phyloP scores from a whole-genome alignment of 2,329 filamentous ascomycete genomes.

The Diaporthe vaccinii region DNA sequence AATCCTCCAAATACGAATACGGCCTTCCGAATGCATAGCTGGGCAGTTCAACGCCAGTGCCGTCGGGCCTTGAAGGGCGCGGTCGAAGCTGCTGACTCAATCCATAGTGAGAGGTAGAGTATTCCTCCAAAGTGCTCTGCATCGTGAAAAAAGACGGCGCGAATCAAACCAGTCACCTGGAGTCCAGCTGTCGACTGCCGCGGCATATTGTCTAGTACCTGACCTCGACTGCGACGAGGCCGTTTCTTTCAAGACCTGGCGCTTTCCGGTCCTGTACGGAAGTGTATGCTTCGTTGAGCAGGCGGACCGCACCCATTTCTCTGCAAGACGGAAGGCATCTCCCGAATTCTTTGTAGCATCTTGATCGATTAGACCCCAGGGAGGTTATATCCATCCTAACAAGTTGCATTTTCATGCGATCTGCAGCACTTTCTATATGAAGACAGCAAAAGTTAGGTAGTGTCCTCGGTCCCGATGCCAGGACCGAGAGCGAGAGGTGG shows the following conservation, averaged over 20 bases:
- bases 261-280: not conserved
- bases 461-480: no score
- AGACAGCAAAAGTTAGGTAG: not conserved
- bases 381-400: not conserved
- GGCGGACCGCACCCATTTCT: no score
- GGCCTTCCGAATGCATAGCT: not conserved
- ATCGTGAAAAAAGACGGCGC: not conserved
- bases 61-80: not conserved
- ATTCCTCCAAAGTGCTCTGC: not conserved
- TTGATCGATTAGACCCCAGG: not conserved
- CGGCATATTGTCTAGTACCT: not conserved
- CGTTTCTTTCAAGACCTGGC: not conserved
- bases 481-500: not conserved
- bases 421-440: not conserved
- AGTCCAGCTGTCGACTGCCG: not conserved
- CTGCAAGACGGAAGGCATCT: not conserved
- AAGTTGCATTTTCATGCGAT: not conserved
- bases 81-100: not conserved
- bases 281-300: not conserved
- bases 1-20: not conserved
- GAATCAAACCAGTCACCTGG: not conserved
- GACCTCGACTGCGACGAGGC: not conserved
- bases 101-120: not conserved
- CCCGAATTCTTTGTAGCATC: not conserved
- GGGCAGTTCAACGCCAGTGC: not conserved